Evolutionary conservation across 2,329 filamentous ascomycete species (phyloP), one percentile per base, ranked within the genome.

Genomic region (Stromatinia cepivora): DNA sequence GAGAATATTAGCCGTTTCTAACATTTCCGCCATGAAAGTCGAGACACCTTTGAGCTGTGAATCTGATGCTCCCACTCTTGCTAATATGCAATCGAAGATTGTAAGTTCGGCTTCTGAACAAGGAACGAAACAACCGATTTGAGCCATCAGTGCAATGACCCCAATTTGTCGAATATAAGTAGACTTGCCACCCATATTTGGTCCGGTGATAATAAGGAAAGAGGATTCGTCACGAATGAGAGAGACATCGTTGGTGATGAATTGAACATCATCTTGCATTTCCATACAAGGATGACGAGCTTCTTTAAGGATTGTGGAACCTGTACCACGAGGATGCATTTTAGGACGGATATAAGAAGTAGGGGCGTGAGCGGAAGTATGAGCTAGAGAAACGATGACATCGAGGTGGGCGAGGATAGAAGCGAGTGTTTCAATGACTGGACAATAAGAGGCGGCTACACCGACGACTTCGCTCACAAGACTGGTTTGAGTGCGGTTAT

Each of bases 11-110:
- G 95, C 93, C 1, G 95, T 99, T 80, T 99, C 95, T 31, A 99
- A 87, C 95, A 99, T 99, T 82, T 99, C 95, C 1, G 95, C 95
- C 96, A 99, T 99, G 80, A 99, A 99, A 0, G 95, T 99, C 4
- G 93, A 97, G 2, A 99, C 95, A 48, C 95, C 95, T 81, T 98
- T 98, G 72, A 99, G 90, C 80, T 98, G 95, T 9, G 92, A 97
- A 81, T 99, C 96, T 75, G 92, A 95, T 9, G 95, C 96, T 54
- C 96, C 95, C 0, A 99, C 95, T 75, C 95, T 91, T 0, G 96
- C 95, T 52, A 99, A 90, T 71, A 99, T 97, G 72, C 93, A 95
- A 82, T 99, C 95, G 79, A 97, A 99, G 70, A 99, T 93, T 22
- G 92, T 97, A 57, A 99, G 82, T 80, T 98, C 94, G 20, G 96